Evolutionary conservation across 805 yeast genomes (phyloP).

Genomic region (Pichia californica): DNA sequence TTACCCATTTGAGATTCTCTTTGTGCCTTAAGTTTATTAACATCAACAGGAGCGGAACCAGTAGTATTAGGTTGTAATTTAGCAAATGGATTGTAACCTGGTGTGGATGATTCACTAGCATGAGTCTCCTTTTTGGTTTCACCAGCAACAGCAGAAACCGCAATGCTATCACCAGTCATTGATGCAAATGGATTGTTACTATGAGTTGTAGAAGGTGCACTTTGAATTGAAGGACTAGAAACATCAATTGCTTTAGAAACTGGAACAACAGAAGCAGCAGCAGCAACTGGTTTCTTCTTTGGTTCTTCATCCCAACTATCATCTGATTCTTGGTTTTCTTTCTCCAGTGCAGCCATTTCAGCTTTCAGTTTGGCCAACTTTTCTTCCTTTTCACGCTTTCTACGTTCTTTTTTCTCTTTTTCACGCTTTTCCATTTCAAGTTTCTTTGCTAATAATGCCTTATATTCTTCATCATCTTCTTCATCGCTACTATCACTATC

Average conservation of each 20-base stretch:
- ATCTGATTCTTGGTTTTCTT: slow-evolving; percentile 32
- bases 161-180: slow-evolving; percentile 4
- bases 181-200: slow-evolving; percentile 17
- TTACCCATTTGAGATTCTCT: slow-evolving; percentile 64
- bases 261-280: no score
- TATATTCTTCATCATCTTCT: slow-evolving; percentile 42
- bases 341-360: slow-evolving; percentile 52
- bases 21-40: slow-evolving; percentile 59
- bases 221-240: slow-evolving; percentile 9
- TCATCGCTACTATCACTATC: slow-evolving; percentile 25
- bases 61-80: slow-evolving; percentile 31
- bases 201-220: slow-evolving; percentile 1
- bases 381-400: slow-evolving; percentile 53
- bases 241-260: slow-evolving; percentile 8
- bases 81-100: slow-evolving; percentile 52
- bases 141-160: not conserved
- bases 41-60: slow-evolving; percentile 37
- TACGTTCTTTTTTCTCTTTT: slow-evolving; percentile 35
- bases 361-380: slow-evolving; percentile 50
- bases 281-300: not conserved
- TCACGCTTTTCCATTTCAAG: slow-evolving; percentile 35
- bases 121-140: no score
- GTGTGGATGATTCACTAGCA: no score
- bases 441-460: slow-evolving; percentile 41
- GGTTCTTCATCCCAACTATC: slow-evolving; percentile 19